A percentile compares a stretch with the other conserved stretches of the same genome.
phyloP scores from a whole-genome alignment of 2,329 filamentous ascomycete species.

The Raffaelea arxii region DNA sequence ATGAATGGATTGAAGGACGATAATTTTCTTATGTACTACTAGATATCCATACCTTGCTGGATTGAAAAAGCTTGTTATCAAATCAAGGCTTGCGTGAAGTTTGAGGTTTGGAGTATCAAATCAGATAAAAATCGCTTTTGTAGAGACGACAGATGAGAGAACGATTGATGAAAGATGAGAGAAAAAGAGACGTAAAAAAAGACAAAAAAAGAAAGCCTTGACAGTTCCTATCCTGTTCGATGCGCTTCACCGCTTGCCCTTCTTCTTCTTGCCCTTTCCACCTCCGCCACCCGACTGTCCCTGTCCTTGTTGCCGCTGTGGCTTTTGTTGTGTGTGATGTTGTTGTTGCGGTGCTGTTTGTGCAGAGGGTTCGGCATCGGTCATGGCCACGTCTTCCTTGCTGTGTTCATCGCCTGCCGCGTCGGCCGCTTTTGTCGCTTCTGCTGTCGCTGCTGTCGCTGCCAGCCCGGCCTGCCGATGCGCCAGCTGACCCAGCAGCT shows the following conservation, averaged over 20 bases:
- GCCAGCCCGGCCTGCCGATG: conserved; percentile 53
- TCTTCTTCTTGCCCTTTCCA: conserved; percentile 58
- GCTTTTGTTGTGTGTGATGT: conserved; percentile 18
- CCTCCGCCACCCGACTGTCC: conserved; percentile 23
- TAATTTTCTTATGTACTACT: conserved; percentile 9
- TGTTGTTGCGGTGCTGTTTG: conserved; percentile 10
- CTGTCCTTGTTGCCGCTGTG: conserved; percentile 12
- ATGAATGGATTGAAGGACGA: conserved; percentile 7
- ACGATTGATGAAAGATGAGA: no score
- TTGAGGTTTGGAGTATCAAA: no score
- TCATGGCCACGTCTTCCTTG: conserved; percentile 18
- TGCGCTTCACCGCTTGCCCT: conserved; percentile 49
- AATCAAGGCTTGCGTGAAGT: no score
- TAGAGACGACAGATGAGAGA: no score
- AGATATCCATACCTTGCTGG: conserved; percentile 4
- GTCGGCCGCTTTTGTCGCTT: conserved; percentile 23
- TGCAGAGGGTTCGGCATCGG: conserved; percentile 23
- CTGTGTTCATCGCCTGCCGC: no score
- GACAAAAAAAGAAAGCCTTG: no score
- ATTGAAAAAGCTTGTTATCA: neutral
- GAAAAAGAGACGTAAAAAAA: no score
- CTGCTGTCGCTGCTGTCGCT: conserved; percentile 27
- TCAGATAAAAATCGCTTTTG: no score
- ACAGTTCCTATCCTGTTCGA: no score
- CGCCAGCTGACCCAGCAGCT: conserved; percentile 66